Percentiles rank a stretch among this genome's conserved stretches.
Evolutionary conservation across 306 rosid genomes (phyloP).

Genomic region (Malus domestica): DNA sequence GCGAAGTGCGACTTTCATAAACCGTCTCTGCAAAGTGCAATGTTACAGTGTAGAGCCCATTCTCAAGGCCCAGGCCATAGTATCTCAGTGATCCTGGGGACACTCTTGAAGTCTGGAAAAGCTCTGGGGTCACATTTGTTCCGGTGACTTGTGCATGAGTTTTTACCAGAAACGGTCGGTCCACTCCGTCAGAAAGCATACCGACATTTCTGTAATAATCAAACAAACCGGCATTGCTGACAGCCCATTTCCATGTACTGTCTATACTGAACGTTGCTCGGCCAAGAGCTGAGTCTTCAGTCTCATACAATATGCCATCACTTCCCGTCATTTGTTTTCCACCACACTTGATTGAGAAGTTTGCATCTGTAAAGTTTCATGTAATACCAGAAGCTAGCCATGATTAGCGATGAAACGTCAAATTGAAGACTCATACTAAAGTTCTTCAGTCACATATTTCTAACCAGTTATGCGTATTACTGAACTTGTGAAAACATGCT

Average conservation of each 20-base stretch:
- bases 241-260: conserved; percentile 22
- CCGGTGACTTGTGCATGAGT: not conserved
- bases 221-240: conserved; percentile 16
- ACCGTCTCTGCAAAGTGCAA: conserved; percentile 50
- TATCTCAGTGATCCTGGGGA: conserved; percentile 27
- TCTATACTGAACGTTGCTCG: conserved; percentile 1
- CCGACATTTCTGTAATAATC: too few species aligned
- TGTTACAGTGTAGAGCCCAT: conserved; percentile 42
- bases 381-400: not conserved
- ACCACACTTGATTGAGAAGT: conserved; percentile 24
- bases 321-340: not conserved
- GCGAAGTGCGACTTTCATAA: conserved; percentile 6
- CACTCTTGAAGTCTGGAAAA: conserved; percentile 17
- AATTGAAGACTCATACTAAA: not conserved
- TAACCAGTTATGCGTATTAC: not conserved
- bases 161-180: too few species aligned
- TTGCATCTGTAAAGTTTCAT: conserved; percentile 11
- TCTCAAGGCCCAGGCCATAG: conserved; percentile 44
- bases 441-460: not conserved
- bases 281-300: not conserved
- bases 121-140: not conserved
- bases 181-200: too few species aligned
- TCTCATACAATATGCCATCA: conserved; percentile 10
- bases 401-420: not conserved
- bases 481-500: too few species aligned